Base-by-base conservation (phyloP, 2,329 filamentous ascomycete species). In the Phialocephala sp. region DNA sequence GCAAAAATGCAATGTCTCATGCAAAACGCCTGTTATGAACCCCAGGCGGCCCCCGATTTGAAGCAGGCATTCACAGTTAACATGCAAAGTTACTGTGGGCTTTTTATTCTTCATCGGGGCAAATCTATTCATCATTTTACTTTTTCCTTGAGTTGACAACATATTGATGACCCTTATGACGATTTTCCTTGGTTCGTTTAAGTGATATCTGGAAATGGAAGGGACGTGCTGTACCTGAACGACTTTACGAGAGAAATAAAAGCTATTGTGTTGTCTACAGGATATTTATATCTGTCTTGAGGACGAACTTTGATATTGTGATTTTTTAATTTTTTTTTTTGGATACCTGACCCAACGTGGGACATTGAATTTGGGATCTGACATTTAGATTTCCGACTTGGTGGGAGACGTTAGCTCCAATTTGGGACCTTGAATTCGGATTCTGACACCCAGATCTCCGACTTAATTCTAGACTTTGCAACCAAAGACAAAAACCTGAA, bases 231-330 rank as follows among this genome's bases (percentile, higher is more conserved):
- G 76, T 78, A 78, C 77, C 69, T 75, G 72, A 75, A 71, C 76
- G 77, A 79, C 75, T 77, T 75, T 73, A 78, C 70, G 77, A 77
- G 75, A 75, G 75, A 75, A 76, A 75, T 75, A 79, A 80, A 79
- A 79, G 76, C 76, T 75, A 71, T 74, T 75, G 77, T 77, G 76
- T 79, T 77, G 75, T 67, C 67, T 66, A 65, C 54, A 45, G 52
- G 39, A n/a, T 5, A 20, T 20, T 56, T 27, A 50, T 11, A 37
- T 50, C 22, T 59, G n/a, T 43, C n/a, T 22, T 37, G 35, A 32
- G 18, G 8, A 35, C 4, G 2, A 1, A 50, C 45, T 50, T 50
- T 11, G n/a, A 43, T 32, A 41, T 41, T 43, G 18, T 43, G 22
- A 15, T 47, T 37, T 32, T 32, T 32, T 32, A 32, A 3, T 61